Percentiles rank a stretch among this genome's conserved stretches.
phyloP scores from a whole-genome alignment of 306 rosid species.

The Quercus agrifolia region DNA sequence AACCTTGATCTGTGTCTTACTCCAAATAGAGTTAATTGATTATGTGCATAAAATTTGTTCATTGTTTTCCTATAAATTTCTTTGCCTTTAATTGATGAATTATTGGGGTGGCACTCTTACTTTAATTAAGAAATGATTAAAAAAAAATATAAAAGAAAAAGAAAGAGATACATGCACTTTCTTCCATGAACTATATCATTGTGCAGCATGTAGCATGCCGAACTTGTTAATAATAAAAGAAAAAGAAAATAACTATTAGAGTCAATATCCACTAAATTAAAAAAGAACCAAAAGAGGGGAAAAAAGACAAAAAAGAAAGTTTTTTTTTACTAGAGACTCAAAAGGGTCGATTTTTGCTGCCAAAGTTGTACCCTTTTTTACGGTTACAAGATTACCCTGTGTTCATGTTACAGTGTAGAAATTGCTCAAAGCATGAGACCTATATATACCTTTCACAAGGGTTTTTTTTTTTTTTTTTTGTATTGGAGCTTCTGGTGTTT shows the following conservation, averaged over 20 bases:
- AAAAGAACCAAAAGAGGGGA: background rate
- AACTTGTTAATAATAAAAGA: background rate
- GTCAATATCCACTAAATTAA: background rate
- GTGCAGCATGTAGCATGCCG: background rate
- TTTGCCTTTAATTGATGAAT: background rate
- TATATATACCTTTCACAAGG: background rate
- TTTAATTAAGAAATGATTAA: background rate
- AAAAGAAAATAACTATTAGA: background rate
- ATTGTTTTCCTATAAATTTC: background rate
- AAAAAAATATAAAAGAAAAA: too few relatives aligned
- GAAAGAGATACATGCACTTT: too few relatives aligned
- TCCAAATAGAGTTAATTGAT: background rate
- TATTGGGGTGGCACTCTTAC: background rate
- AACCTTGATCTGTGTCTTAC: background rate
- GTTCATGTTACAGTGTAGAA: background rate
- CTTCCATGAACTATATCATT: background rate
- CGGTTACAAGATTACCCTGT: background rate
- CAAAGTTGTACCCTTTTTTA: background rate
- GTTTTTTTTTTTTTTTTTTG: too few relatives aligned
- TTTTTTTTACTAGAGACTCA: background rate
- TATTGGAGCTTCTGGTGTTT: background rate
- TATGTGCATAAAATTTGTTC: background rate
- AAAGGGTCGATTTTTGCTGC: background rate
- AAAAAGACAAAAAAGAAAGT: background rate
- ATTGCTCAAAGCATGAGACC: background rate